Base-by-base conservation (phyloP, 2,329 filamentous ascomycete genomes). In the Coniochaeta sp. region DNA sequence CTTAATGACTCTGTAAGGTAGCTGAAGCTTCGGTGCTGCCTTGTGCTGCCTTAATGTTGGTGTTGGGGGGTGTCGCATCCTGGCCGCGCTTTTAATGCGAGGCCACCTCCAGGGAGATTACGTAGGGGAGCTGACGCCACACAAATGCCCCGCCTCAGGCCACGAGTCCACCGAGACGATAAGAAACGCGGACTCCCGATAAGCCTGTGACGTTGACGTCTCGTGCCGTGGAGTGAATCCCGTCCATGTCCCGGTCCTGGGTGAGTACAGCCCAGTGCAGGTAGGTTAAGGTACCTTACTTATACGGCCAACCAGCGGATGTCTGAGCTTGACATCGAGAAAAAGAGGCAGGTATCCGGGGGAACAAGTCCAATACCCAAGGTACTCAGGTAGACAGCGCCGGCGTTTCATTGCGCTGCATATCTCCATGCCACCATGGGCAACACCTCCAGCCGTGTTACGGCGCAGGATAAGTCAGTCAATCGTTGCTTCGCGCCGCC, bases 381-480 rank as follows among this genome's bases (percentile, higher is more conserved):
- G n/a, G n/a, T n/a, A n/a, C n/a, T n/a, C n/a, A n/a, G n/a, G n/a
- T n/a, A n/a, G n/a, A 52, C 10, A 26, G n/a, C 10, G 24, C 47
- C 24, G 8, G 55, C 22, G 32, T 19, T 19, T 32, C 50, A 52
- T 3, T 28, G 30, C 47, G 24, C 24, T 52, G 47, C 24, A 6
- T 28, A 56, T 54, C 36, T 24, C 52, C 61, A 55, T 57, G 36
- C 47, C 56, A 67, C 50, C 36, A 86, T 86, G 83, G 83, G 83
- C 38, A 81, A 80, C 67, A 81, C 74, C 64, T 68, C 77, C 58
- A 85, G 83, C 72, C 81, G 81, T 71, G 79, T 86, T 63, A 86
- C 83, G 62, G 81, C 79, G 68, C 93, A 97, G 78, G 93, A 98
- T 78, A 92, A 91, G 93, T 96, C 72, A 68, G 84, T 28, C 34